Base-by-base conservation (phyloP, 257 asterid genomes). In the Apocynum venetum region DNA sequence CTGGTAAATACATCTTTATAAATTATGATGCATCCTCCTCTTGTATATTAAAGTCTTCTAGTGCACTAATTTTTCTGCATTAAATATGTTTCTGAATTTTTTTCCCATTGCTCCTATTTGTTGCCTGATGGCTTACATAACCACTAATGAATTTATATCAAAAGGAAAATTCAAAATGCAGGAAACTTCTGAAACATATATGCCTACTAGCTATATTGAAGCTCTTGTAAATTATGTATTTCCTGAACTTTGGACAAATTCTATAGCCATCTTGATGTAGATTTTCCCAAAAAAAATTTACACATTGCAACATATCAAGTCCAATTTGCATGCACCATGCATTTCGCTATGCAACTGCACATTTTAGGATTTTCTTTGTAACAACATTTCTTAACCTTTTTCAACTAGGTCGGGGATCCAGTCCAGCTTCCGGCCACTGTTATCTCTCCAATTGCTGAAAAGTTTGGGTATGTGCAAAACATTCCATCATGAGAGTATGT, bases 341-440 rank as follows among this genome's bases (percentile, higher is more conserved):
- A 17, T 73, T 51, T 55, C 40, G 19, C 46, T 40, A 9, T 72
- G 51, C 12, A 72, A 73, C 76, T 53, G 48, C 47, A 6, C 31
- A 19, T 55, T 73, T 73, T 47, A 36, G 64, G 36, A 73, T 73
- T 36, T 17, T 53, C 61, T 38, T 19, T 2, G 51, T 56, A 51
- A 73, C 40, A 31, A 31, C 25, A 70, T 71, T 63, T 74, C 57
- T 75, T 70, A 40, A 66, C 75, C 19, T 76, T 83, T 77, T 72
- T 47, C 47, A 55, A 80, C 79, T 74, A 93, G 99, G 98, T 96
- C 17, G 99, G 99, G 73, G 99, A 96, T 88, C 99, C 99, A 72
- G 93, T 91, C 78, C 99, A 95, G 87, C 85, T 93, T 88, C 99
- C 99, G 38, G 99, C 99, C 73, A 95, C 98, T 44, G 98, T 95